These are phyloP conservation scores for Chloropicon primus DNA, from an alignment of 139 green algal genomes.

Conservation along the genomic window DNA sequence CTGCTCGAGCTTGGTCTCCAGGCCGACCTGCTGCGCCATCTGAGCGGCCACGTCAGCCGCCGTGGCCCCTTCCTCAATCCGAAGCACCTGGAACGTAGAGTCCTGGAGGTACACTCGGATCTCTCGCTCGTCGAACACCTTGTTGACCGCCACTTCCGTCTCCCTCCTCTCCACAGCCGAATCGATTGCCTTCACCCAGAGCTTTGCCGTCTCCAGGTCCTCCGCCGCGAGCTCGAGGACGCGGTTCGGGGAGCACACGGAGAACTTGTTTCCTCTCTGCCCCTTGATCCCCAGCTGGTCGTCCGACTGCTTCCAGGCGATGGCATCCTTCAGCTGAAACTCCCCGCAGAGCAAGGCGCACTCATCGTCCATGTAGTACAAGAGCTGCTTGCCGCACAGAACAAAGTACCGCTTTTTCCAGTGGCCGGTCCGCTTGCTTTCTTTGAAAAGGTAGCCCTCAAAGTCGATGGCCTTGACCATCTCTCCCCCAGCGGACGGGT, in stretches of 20 bases:
- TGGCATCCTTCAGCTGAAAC: not conserved
- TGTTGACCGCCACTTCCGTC: not conserved
- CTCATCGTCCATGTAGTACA: not conserved
- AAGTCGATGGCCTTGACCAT: not conserved
- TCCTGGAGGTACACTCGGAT: not conserved
- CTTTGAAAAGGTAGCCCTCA: not conserved
- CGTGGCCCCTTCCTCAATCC: not conserved
- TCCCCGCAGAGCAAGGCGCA: not conserved
- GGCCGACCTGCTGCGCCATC: not conserved
- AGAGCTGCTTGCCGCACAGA: not conserved
- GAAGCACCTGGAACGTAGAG: not conserved
- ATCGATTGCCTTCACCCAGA: not conserved
- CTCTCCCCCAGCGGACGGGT: not conserved
- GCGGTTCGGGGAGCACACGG: not conserved
- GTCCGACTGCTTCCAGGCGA: not conserved
- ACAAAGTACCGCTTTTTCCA: not conserved
- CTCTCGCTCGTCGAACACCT: not conserved
- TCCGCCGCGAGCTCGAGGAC: not conserved
- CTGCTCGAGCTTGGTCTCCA: not conserved
- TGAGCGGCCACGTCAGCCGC: not conserved
- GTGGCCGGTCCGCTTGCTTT: not conserved
- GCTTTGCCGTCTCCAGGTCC: not conserved
- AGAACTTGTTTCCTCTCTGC: not conserved
- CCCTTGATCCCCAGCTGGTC: not conserved
- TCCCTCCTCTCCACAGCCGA: not conserved